Base-by-base conservation (phyloP, 352 stramenopile genomes). In the Phytophthora litchii region DNA sequence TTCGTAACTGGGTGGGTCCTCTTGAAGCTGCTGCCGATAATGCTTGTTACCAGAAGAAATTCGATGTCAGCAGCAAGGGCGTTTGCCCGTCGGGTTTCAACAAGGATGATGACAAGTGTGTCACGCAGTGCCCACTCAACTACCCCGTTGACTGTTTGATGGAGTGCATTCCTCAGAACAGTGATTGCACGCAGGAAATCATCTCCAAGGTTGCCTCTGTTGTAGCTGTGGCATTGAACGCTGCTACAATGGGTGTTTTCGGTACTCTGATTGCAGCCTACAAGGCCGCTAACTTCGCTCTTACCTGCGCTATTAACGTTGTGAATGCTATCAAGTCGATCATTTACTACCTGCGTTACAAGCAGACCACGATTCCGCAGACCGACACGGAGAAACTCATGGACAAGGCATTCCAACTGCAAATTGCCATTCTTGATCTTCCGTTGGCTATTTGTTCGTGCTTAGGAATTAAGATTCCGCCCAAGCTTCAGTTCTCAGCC, bases 91-190 rank as follows among this genome's bases (percentile, higher is more conserved):
- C 54, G 1, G 75, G 78, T 19, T 88, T 78, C 46, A 65, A 76
- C 36, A 73, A 66, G 29, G 58, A 83, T 42, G 74, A 79, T 1
- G 46, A 76, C 40, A 64, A 65, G 4, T 86, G 78, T 43, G 63
- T 77, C 45, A 65, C 73, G 0, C 61, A 86, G 46, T 89, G 79
- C 10, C 79, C 79, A 0, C 45, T 80, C 8, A 44, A 60, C 19
- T 80, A 78, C 52, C 72, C 72, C 3, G 27, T 80, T 4, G 58
- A 70, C 3, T 80, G 72, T 50, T 51, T 58, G 40, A 51, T 50
- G 48, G 45, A 80, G 42, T 80, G 72, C 23, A 62, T 80, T 42
- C 68, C 72, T 44, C 72, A 78, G 20, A 80, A 70, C 19, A 12
- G 9, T 21, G 72, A 80, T 25, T 80, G 72, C 32, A 67, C 49